Evolutionary conservation across 768 basidiomycete species (phyloP).

Genomic region (Trichaptum fuscoviolaceum): DNA sequence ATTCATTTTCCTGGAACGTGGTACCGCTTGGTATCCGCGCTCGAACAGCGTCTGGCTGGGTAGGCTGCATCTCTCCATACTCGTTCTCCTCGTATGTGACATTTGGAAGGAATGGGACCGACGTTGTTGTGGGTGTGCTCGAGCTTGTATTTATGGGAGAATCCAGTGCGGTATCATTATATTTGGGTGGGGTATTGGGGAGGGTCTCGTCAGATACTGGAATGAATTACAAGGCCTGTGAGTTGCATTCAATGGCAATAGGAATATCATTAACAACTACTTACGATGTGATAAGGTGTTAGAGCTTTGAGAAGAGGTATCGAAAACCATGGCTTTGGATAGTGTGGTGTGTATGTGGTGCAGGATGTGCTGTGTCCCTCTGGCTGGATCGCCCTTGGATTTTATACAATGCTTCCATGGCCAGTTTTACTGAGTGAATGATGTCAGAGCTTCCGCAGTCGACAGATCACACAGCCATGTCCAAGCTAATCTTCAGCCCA

Average conservation of each 20-base stretch:
- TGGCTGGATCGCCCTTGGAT: not conserved
- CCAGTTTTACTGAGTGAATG: not conserved
- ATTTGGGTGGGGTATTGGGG: not conserved
- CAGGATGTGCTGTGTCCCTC: not conserved
- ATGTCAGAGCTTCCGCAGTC: not conserved
- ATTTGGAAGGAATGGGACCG: not conserved
- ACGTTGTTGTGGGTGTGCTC: not conserved
- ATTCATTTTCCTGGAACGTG: not conserved
- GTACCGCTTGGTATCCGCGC: not conserved
- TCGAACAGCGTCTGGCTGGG: not conserved
- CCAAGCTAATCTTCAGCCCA: not conserved
- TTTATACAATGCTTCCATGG: not conserved
- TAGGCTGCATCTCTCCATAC: not conserved
- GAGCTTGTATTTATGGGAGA: not conserved
- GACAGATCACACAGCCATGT: not conserved
- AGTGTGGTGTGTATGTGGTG: not conserved
- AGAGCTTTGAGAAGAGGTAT: not conserved
- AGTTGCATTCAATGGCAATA: not conserved
- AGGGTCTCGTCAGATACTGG: not conserved
- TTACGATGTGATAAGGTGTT: not conserved
- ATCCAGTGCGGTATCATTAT: not conserved
- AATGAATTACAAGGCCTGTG: not conserved
- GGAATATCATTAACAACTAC: not conserved
- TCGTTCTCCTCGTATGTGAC: not conserved
- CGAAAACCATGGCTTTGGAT: not conserved